Base-by-base conservation (phyloP, 352 stramenopile species). In the Phytophthora colocasiae region DNA sequence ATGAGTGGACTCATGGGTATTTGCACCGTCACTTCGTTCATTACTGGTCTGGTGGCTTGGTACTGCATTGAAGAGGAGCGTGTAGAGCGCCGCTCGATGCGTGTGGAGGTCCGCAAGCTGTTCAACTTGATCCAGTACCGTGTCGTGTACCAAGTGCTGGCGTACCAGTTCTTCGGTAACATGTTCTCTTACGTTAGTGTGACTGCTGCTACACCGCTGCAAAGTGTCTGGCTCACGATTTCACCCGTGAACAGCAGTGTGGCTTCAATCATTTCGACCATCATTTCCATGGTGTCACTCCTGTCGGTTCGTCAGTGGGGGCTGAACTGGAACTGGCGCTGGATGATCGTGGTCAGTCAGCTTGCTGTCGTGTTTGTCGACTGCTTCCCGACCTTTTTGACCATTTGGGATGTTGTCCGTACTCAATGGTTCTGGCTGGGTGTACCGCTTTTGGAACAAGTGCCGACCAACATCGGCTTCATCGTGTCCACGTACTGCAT, bases 361-460 rank as follows among this genome's bases (percentile, higher is more conserved):
- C 6, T 85, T 7, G 59, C 36, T 0, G 77, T 82, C 5, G 59
- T 82, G 7, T 59, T 78, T 50, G 63, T 87, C 43, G 71, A 86
- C 57, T 69, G 66, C 47, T 71, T 86, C 53, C 73, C 75, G 7
- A 71, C 70, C 3, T 83, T 83, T 24, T 44, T 83, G 24, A 89
- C 78, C 3, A 80, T 86, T 22, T 89, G 70, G 65, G 68, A 82
- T 44, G 64, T 87, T 47, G 65, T 81, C 12, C 78, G 80, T 9
- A 78, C 63, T 57, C 80, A 85, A 49, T 89, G 79, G 78, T 81
- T 89, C 55, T 89, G 73, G 69, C 53, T 89, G 19, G 78, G 78
- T 6, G 66, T 82, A 14, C 77, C 78, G 24, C 63, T 89, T 1
- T 43, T 82, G 5, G 64, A 75, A 45, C 72, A 82, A 32, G 58